Percentiles rank a stretch among this genome's conserved stretches.
Conservation (phyloP, 768 basidiomycete genomes). For the Psilocybe azurescens region DNA sequence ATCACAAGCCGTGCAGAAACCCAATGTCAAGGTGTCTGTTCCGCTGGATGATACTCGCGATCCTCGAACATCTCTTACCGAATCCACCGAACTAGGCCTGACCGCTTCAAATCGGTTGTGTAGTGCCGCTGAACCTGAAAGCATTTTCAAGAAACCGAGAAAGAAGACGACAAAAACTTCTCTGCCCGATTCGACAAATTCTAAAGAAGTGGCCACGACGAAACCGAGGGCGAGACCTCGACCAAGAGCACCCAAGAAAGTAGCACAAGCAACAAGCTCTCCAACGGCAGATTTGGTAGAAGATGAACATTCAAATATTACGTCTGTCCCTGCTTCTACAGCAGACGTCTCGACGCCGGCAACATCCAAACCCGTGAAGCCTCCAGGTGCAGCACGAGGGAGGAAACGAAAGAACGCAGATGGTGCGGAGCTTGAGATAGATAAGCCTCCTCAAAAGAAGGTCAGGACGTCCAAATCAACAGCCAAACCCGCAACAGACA, state of each 20-base stretch:
- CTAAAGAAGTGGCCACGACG: background rate
- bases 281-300: background rate
- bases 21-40: background rate
- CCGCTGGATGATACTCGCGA: background rate
- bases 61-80: background rate
- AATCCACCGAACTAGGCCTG: background rate
- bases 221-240: slow-evolving; percentile 27
- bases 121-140: background rate
- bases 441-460: background rate
- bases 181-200: background rate
- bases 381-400: slow-evolving; percentile 4
- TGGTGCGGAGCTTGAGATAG: background rate
- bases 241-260: slow-evolving; percentile 28
- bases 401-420: slow-evolving; percentile 19
- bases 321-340: background rate
- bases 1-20: background rate
- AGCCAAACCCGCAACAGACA: background rate
- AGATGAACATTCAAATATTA: background rate
- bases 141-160: background rate
- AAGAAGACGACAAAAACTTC: background rate
- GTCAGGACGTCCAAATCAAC: background rate
- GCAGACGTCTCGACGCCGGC: background rate
- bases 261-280: slow-evolving; percentile 17
- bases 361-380: background rate
- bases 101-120: background rate